Conservation (phyloP, 129 eudicot genomes). For the Escallonia herrerae region DNA sequence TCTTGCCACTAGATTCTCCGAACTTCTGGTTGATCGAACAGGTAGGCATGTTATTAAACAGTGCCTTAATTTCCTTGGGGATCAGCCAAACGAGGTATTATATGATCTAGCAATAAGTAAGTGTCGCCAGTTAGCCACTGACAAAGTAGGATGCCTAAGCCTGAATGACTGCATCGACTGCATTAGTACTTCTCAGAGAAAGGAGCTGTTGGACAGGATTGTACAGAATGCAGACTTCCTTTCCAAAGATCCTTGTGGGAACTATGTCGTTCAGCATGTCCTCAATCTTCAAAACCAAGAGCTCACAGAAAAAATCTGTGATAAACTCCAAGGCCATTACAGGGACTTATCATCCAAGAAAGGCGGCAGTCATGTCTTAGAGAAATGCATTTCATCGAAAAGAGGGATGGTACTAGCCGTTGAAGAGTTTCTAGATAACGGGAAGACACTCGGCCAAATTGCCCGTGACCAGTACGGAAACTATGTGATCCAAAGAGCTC, state of each 20-base stretch:
- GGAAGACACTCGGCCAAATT: not conserved
- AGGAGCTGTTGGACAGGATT: slow-evolving; percentile 6
- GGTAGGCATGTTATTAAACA: slow-evolving; percentile 16
- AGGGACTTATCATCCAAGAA: slow-evolving; percentile 2
- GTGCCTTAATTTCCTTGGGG: slow-evolving; percentile 5
- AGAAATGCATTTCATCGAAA: slow-evolving; percentile 11
- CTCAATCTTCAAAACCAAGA: not conserved
- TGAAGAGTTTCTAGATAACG: not conserved
- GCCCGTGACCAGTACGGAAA: slow-evolving; percentile 29
- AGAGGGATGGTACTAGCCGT: not conserved
- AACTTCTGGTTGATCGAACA: slow-evolving; percentile 9
- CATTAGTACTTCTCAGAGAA: slow-evolving; percentile 11
- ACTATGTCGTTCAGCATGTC: slow-evolving; percentile 25
- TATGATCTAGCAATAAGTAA: not conserved
- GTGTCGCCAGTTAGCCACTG: slow-evolving; percentile 5
- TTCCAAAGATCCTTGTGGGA: slow-evolving; percentile 20
- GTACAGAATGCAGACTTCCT: slow-evolving; percentile 10
- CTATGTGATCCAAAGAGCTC: slow-evolving; percentile 28
- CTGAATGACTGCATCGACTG: slow-evolving; percentile 9
- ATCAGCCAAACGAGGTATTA: slow-evolving; percentile 14
- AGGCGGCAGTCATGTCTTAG: slow-evolving; percentile 26
- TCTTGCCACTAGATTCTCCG: slow-evolving; percentile 9
- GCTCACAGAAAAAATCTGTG: not conserved
- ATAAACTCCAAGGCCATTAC: slow-evolving; percentile 5
- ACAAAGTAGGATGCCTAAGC: slow-evolving; percentile 15